Percentiles rank a stretch among this genome's conserved stretches.
These are phyloP conservation scores for Dactylellina sp. DNA, from an alignment of 2,329 filamentous ascomycete species.

Conservation along the genomic window DNA sequence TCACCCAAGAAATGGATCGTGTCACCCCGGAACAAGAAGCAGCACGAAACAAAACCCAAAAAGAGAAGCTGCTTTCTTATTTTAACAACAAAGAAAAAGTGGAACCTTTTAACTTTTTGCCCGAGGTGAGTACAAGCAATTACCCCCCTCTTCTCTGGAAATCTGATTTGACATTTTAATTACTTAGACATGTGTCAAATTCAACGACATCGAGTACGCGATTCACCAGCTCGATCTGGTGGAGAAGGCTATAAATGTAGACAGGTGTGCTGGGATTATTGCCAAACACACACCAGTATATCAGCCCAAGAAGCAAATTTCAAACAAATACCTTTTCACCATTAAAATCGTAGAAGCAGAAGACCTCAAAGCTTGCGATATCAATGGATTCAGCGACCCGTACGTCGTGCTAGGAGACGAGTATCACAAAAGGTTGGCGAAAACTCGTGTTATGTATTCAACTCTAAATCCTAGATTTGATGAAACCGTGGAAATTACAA, in stretches of 20 bases:
- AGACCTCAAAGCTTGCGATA: constrained; percentile 96
- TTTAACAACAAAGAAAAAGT: constrained; percentile 92
- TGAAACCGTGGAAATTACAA: constrained; percentile 94
- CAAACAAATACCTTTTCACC: constrained; percentile 94
- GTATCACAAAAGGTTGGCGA: constrained; percentile 94
- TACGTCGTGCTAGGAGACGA: constrained; percentile 98
- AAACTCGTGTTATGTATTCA: constrained; percentile 90
- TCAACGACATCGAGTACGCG: constrained; percentile 97
- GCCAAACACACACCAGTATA: constrained; percentile 76
- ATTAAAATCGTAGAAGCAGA: constrained; percentile 99
- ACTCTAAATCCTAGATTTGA: constrained; percentile 97
- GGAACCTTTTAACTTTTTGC: constrained; percentile 96
- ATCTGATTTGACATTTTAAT: constrained; percentile 60
- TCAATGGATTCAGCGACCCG: constrained; percentile 92
- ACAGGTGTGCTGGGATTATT: constrained; percentile 86
- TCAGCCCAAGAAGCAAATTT: constrained; percentile 74
- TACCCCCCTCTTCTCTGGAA: neutral
- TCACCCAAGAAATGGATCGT: constrained; percentile 91
- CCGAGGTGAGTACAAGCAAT: constrained; percentile 73
- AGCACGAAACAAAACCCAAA: constrained; percentile 79
- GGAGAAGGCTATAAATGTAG: constrained; percentile 89
- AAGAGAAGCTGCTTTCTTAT: constrained; percentile 91
- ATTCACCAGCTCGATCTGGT: constrained; percentile 91
- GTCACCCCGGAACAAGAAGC: constrained; percentile 88
- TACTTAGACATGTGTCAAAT: constrained; percentile 87